Base-by-base conservation (phyloP, 306 rosid genomes). In the Begonia fuchsioides region DNA sequence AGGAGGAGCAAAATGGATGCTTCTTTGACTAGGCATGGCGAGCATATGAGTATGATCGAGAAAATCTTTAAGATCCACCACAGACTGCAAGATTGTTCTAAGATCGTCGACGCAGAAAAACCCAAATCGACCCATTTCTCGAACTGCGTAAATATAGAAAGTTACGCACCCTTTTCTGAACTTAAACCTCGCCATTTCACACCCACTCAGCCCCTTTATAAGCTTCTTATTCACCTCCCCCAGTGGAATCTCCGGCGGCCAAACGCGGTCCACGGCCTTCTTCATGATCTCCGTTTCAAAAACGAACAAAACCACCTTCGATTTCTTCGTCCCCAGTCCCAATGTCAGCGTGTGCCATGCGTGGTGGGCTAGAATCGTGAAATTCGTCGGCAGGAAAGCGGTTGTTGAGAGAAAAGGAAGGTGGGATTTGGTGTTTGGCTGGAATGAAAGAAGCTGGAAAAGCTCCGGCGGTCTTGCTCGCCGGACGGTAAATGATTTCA, bases 31-130 rank as follows among this genome's bases (percentile, higher is more conserved):
- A 8, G 98, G 93, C 94, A 85, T 60, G 15, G 98, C 85, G 43
- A 92, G 87, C 98, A 92, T 92, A 15, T 71, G 72, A 49, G 98
- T 92, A 17, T 92, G 98, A 63, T 92, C 98, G 81, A 92, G 69
- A 78, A 92, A 92, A 68, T 92, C 98, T 11, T 86, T 81, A 16
- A 92, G 92, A 44, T 69, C 87, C 16, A 85, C 87, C 9, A 92
- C 94, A 5, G 94, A 82, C 15, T 92, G 93, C 20, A 92, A 56
- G 49, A 92, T 55, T 0, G 78, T 62, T 43, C 76, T 69, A 2
- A 92, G 73, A 79, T 92, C 96, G 49, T 82, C 94, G 10, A 79
- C 70, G 47, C 68, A 76, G 2, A 80, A 61, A 40, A 92, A 92
- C 0, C 81, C 87, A 46, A 63, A 65, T 60, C 64, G 70, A 8